Percentiles rank a stretch among this genome's conserved stretches.
Evolutionary conservation across 2,329 filamentous ascomycete genomes (phyloP).

Genomic region (Allantophomopsis cytisporea): DNA sequence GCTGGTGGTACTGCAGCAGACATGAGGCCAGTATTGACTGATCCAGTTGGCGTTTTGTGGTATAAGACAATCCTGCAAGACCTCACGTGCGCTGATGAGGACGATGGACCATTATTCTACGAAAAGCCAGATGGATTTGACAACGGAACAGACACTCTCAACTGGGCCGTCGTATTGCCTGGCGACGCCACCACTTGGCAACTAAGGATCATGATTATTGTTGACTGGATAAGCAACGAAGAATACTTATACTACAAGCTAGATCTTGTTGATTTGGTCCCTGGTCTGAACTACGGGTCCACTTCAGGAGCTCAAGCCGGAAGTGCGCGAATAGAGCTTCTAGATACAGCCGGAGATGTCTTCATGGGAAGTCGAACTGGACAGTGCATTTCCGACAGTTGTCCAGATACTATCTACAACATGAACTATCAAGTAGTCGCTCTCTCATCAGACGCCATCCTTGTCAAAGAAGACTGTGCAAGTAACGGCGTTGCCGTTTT

Average conservation of each 20-base stretch:
- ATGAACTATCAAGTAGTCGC: neutral
- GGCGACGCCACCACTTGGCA: neutral
- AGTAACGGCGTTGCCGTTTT: neutral
- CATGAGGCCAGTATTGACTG: neutral
- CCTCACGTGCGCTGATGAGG: neutral
- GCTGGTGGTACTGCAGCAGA: neutral
- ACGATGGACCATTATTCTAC: neutral
- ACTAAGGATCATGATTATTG: neutral
- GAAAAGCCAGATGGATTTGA: neutral
- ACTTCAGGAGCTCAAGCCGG: neutral
- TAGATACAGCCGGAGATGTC: neutral
- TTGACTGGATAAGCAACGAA: too few relatives aligned
- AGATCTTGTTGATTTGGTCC: neutral
- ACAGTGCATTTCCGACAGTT: neutral
- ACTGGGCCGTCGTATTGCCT: neutral
- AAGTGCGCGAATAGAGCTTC: neutral
- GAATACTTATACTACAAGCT: neutral
- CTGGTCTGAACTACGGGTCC: neutral
- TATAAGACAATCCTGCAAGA: neutral
- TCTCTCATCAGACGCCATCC: too few relatives aligned
- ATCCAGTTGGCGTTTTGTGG: conserved; percentile 3
- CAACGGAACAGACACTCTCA: neutral
- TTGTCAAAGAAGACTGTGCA: neutral
- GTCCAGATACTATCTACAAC: neutral
- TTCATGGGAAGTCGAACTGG: neutral